A percentile compares a stretch with the other conserved stretches of the same genome.
Evolutionary conservation across 306 rosid species (phyloP).

Genomic region (Corylus americana): DNA sequence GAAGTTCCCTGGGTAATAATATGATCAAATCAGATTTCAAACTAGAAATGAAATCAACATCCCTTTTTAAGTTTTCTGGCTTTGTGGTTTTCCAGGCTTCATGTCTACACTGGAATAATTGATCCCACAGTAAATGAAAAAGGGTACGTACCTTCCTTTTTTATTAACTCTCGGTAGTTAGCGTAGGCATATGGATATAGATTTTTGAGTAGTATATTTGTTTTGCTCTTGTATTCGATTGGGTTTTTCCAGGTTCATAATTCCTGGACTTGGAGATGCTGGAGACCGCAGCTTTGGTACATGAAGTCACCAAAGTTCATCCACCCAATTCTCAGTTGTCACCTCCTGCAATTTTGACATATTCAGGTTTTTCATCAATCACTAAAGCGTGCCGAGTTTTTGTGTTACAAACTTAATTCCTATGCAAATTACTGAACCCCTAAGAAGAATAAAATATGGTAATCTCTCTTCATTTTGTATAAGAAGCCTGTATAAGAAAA

Average conservation of each 20-base stretch:
- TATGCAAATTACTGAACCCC: background rate
- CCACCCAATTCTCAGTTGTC: background rate
- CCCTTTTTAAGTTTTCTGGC: conserved; percentile 14
- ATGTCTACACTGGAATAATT: conserved; percentile 82
- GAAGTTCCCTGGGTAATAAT: conserved; percentile 82
- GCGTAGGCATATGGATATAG: conserved; percentile 1
- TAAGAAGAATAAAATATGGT: background rate
- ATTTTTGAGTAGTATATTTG: background rate
- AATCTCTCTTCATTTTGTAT: background rate
- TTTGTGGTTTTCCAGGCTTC: conserved; percentile 57
- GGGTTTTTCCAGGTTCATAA: conserved; percentile 63
- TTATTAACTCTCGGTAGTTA: background rate
- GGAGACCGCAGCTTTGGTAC: conserved; percentile 96
- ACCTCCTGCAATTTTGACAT: conserved; percentile 39
- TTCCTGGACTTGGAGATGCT: conserved; percentile 98
- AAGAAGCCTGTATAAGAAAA: background rate
- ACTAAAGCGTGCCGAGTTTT: background rate
- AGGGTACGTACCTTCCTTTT: conserved; percentile 56
- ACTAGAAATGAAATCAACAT: conserved; percentile 10
- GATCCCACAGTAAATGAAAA: conserved; percentile 81
- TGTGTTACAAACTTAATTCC: background rate
- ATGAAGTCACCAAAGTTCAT: conserved; percentile 20
- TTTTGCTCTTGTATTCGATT: background rate
- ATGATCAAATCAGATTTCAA: conserved; percentile 7
- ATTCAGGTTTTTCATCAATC: background rate